Base-by-base conservation (phyloP, 768 basidiomycete genomes). In the Boletus coccyginus region DNA sequence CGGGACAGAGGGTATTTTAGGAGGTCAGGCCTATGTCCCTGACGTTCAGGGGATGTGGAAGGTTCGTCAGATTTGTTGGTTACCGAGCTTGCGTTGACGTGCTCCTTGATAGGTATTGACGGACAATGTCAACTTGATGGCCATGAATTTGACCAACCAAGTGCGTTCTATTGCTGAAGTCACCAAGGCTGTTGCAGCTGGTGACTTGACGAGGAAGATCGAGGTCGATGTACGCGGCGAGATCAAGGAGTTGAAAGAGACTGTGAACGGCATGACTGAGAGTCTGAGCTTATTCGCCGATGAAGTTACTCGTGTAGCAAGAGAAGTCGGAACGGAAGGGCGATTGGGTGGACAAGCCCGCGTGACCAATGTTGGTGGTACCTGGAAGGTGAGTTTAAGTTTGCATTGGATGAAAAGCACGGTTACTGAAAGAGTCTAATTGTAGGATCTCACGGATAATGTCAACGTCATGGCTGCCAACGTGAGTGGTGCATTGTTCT, bases 291-390 rank as follows among this genome's bases (percentile, higher is more conserved):
- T 91, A 41, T 93, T 94, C 70, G 92, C 92, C 0, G 88, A 89
- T 64, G 90, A 93, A 73, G 84, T 85, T 53, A 85, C 84, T 32
- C 78, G 94, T 52, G 95, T 98, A 32, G 97, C 95, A 4, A 83
- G 92, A 61, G 94, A 98, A 74, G 97, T 98, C 68, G 97, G 97
- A 31, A 98, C 95, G 9, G 97, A 98, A 69, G 97, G 96, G 35
- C 82, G 87, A 62, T 78, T 98, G 66, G 97, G 96, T 49, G 96
- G 95, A 11, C 95, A 96, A 65, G 97, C 95, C 1, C 81, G 87
- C 52, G 97, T 98, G 38, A 88, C 87, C 59, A 92, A 94, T 66
- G 93, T 99, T 44, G 92, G 92, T 56, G 97, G 97, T 47, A 96
- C 93, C 0, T 98, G 97, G 97, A 94, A 94, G 77, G 80, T 77